phyloP scores from a whole-genome alignment of 768 basidiomycete species.

The Kondoa malvinella region DNA sequence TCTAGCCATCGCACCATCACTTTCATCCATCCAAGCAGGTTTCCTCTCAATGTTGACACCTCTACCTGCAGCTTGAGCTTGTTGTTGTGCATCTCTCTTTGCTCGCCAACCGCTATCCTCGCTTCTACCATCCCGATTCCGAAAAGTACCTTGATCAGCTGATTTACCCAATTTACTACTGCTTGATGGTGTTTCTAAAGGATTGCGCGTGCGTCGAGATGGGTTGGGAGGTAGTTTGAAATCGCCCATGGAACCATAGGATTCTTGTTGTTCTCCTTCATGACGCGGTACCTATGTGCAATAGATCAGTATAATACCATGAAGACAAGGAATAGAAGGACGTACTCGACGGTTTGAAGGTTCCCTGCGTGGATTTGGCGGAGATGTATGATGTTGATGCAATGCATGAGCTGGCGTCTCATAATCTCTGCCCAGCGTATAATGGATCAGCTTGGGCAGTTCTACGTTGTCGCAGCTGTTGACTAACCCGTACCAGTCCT shows the following conservation, averaged over 20 bases:
- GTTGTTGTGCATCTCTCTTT: neutral
- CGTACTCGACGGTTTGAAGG: neutral
- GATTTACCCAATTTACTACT: neutral
- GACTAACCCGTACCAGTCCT: conserved; percentile 6
- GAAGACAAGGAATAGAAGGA: no score
- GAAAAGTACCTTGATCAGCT: neutral
- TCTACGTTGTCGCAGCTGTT: neutral
- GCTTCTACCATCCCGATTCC: neutral
- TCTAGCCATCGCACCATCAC: neutral
- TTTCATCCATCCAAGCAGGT: conserved; percentile 9
- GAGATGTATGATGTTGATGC: neutral
- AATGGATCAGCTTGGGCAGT: neutral
- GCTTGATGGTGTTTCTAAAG: neutral
- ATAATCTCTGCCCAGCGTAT: neutral
- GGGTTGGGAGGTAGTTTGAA: conserved; percentile 11
- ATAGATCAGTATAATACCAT: neutral
- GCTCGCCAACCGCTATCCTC: neutral
- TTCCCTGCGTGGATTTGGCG: neutral
- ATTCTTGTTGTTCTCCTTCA: neutral
- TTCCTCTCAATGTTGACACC: neutral
- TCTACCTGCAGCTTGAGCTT: neutral
- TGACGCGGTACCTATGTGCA: neutral
- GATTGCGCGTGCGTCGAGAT: no score
- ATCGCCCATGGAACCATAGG: conserved; percentile 12
- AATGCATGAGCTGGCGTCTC: neutral